Percentiles rank a stretch among this genome's conserved stretches.
Conservation (phyloP, 495 filamentous ascomycete genomes). For the Neurospora terricola region DNA sequence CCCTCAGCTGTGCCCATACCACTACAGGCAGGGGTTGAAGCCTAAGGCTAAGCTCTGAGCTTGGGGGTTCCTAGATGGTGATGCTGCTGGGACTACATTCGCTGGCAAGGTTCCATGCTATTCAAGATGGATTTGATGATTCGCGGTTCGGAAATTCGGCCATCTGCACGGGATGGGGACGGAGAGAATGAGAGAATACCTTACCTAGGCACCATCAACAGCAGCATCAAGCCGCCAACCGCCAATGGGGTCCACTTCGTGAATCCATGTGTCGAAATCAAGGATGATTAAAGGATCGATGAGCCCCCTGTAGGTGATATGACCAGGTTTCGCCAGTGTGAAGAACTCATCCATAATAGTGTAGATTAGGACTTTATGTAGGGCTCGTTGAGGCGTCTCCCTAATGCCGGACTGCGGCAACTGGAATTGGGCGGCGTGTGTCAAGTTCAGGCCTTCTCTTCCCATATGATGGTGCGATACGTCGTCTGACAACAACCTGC, state of each 20-base stretch:
- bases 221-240: neutral
- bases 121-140: too few relatives aligned
- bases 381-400: neutral
- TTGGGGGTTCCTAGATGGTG: neutral
- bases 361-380: neutral
- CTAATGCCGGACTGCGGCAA: neutral
- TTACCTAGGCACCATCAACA: neutral
- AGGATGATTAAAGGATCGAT: neutral
- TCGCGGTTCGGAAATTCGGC: too few relatives aligned
- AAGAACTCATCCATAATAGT: neutral
- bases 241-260: neutral
- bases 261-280: neutral
- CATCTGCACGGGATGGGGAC: too few relatives aligned
- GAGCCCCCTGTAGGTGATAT: neutral
- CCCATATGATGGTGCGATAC: neutral
- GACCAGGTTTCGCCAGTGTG: neutral
- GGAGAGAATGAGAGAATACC: too few relatives aligned
- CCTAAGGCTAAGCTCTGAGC: neutral
- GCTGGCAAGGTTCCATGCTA: neutral
- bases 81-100: neutral
- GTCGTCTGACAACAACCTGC: neutral
- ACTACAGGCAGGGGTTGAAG: neutral
- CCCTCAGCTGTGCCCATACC: too few relatives aligned
- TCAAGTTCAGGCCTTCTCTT: neutral
- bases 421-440: neutral